Evolutionary conservation across 768 basidiomycete species (phyloP).

Genomic region (Cubamyces sp.): DNA sequence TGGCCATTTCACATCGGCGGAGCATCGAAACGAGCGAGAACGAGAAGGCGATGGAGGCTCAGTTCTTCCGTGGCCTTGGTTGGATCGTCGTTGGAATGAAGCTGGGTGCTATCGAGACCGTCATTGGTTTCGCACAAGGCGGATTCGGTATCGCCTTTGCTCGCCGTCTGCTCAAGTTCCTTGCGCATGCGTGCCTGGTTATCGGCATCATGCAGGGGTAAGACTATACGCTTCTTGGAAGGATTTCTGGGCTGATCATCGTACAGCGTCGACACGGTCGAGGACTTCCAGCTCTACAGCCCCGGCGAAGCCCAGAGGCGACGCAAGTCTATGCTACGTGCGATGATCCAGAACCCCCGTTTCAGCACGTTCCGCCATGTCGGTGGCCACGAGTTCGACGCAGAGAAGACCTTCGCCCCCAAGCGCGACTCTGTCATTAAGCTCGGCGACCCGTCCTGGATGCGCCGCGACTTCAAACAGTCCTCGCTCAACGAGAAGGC

Average conservation of each 20-base stretch:
- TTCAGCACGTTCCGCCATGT: constrained; percentile 54
- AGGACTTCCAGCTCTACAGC: constrained; percentile 56
- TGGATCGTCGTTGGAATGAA: constrained; percentile 69
- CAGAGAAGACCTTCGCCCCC: constrained; percentile 18
- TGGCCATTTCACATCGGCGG: constrained; percentile 53
- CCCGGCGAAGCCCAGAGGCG: constrained; percentile 29
- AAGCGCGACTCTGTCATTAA: constrained; percentile 19
- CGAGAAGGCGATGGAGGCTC: constrained; percentile 38
- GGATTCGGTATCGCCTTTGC: constrained; percentile 57
- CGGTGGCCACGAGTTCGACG: constrained; percentile 25
- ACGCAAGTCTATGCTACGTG: constrained; percentile 45
- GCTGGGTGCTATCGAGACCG: constrained; percentile 66
- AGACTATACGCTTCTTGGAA: neutral
- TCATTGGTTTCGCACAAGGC: constrained; percentile 61
- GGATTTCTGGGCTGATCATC: constrained; percentile 25
- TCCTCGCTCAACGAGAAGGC: neutral
- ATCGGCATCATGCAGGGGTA: constrained; percentile 74
- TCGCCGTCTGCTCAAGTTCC: constrained; percentile 60
- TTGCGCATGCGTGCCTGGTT: constrained; percentile 57
- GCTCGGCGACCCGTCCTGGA: constrained; percentile 26
- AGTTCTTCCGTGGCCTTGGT: constrained; percentile 59
- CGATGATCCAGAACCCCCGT: constrained; percentile 58
- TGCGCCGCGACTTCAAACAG: constrained; percentile 21
- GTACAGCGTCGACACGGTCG: constrained; percentile 53
- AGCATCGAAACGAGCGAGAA: constrained; percentile 48